Base-by-base conservation (phyloP, 768 basidiomycete species). In the Suillus alpinus region DNA sequence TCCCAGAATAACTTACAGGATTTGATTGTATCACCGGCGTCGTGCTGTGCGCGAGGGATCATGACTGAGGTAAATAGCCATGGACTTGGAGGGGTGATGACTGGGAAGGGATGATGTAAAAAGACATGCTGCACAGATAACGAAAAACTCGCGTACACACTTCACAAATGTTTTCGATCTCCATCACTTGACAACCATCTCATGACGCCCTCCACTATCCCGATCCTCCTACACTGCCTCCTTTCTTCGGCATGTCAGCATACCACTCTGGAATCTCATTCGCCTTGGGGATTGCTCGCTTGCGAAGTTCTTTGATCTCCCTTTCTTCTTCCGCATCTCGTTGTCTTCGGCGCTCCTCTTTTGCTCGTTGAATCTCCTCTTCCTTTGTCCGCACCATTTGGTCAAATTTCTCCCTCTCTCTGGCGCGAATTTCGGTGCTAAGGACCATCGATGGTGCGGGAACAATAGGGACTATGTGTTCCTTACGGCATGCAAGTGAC, bases 261-360 rank as follows among this genome's bases (percentile, higher is more conserved):
- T 92, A 92, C 90, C 90, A 92, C 64, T 85, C 86, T 12, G 90
- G 90, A 29, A 92, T 80, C 66, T 83, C 83, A 69, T 91, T 80
- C 50, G 90, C 90, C 71, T 78, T 84, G 26, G 87, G 86, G 50
- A 92, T 75, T 18, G 87, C 81, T 64, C 77, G 80, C 77, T 79
- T 83, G 69, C 90, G 76, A 67, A 88, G 62, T 75, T 86, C 88
- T 69, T 71, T 79, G 61, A 89, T 70, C 74, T 84, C 86, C 70
- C 71, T 73, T 72, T 84, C 86, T 73, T 89, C 87, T 66, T 82
- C 78, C 67, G 78, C 77, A 68, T 80, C 83, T 67, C 76, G 71
- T 67, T 76, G 76, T 68, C 72, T 73, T 62, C 81, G 75, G 65
- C 71, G 72, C 67, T 80, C 79, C 67, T 86, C 86, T 66, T 73